Base-by-base conservation (phyloP, 495 filamentous ascomycete genomes). In the Annulohypoxylon maeteangense region DNA sequence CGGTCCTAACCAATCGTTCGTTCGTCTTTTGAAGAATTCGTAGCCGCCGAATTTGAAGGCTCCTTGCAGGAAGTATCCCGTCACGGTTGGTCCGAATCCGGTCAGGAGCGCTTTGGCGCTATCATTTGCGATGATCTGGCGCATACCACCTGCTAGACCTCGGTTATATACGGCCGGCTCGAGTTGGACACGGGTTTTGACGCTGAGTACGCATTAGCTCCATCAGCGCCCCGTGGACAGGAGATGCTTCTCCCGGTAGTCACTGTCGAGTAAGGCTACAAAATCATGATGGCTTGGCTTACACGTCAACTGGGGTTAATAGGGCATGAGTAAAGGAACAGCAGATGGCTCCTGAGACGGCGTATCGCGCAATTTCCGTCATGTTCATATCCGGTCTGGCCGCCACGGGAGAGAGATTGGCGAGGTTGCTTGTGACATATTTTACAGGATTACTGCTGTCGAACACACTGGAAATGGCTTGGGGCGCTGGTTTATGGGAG, bases 251-350 rank as follows among this genome's bases (percentile, higher is more conserved):
- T 50, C 31, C 42, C 29, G 29, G 31, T 57, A 38, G 69, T 56
- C 50, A 54, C 50, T 29, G 44, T 40, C 53, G 53, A 64, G 45
- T 38, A 65, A 63, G 56, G 44, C 53, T 65, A 68, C 65, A 16
- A 57, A 54, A 69, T 66, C 61, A 69, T 65, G 53, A 57, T 68
- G 40, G 61, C 92, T 87, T 91, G 40, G 61, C 92, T 87, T 91
- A 94, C 92, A 94, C 92, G 84, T 95, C 92, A 72, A 94, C 90
- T 68, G 92, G 92, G 62, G 92, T 94, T 74, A 93, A 85, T 78
- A 85, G 87, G 74, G 91, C 92, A 84, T 94, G 92, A 68, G 92
- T 95, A 78, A 94, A 84, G 65, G 91, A 91, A 79, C 92, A 94
- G 85, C 92, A 93, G 81, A 93, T 84, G 62, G 91, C 92, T 78